Conservation (phyloP, 352 stramenopile species). For the Globisporangium parvum region DNA sequence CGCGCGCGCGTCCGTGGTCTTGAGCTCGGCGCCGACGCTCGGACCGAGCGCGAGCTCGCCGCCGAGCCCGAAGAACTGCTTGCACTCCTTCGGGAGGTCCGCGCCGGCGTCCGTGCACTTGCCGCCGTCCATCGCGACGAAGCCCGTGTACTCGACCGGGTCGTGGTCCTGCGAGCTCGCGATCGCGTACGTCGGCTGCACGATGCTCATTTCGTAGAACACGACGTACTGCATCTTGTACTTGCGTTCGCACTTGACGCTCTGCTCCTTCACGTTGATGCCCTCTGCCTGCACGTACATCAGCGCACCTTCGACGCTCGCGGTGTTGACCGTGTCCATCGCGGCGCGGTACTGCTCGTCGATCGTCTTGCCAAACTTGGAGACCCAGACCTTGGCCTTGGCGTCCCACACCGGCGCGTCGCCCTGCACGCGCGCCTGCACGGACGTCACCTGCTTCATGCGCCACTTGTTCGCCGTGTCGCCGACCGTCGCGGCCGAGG, state of each 20-base stretch:
- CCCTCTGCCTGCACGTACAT: constrained; percentile 80
- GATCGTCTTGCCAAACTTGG: constrained; percentile 21
- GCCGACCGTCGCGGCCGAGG: background rate
- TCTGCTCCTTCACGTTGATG: constrained; percentile 28
- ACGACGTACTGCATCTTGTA: constrained; percentile 29
- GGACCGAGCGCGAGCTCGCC: constrained; percentile 17
- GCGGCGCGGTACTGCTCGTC: constrained; percentile 19
- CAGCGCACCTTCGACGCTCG: constrained; percentile 65
- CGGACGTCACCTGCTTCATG: constrained; percentile 17
- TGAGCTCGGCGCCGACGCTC: constrained; percentile 6
- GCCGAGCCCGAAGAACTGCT: constrained; percentile 15
- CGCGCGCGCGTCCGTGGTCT: constrained; percentile 16
- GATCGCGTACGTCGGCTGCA: constrained; percentile 14
- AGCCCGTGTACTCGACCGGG: constrained; percentile 9
- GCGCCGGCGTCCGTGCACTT: constrained; percentile 15
- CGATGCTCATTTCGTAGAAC: constrained; percentile 29
- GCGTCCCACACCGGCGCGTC: constrained; percentile 24
- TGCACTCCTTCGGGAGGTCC: constrained; percentile 17
- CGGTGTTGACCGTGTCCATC: constrained; percentile 70
- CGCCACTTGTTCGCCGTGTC: constrained; percentile 14
- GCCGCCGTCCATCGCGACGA: constrained; percentile 8
- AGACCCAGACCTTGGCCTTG: constrained; percentile 15
- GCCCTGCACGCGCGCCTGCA: constrained; percentile 28
- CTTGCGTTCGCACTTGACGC: constrained; percentile 25
- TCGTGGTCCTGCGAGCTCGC: constrained; percentile 14